These are phyloP conservation scores for Trametes cubensis DNA, from an alignment of 768 basidiomycete species.

Conservation along the genomic window DNA sequence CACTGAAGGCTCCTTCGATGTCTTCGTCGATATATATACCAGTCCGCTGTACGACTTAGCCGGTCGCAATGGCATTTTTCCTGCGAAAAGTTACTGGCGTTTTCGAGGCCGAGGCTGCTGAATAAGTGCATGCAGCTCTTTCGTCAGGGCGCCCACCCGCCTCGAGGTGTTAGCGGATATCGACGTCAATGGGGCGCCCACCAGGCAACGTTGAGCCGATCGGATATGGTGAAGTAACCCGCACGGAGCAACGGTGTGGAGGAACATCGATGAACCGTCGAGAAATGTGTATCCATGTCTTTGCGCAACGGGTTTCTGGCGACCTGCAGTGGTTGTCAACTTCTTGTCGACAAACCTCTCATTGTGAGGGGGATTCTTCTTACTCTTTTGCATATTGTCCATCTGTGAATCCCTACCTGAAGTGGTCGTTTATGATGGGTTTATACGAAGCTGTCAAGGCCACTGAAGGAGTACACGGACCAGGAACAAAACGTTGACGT, in stretches of 20 bases:
- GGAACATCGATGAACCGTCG: conserved; percentile 9
- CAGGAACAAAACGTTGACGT: too few species aligned
- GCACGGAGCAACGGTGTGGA: background rate
- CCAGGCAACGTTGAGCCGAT: background rate
- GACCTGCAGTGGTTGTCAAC: background rate
- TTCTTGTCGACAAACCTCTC: too few species aligned
- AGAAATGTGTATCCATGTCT: background rate
- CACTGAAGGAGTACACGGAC: too few species aligned
- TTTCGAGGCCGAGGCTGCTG: conserved; percentile 5
- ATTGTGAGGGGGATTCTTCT: too few species aligned
- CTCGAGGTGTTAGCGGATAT: background rate
- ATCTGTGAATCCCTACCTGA: too few species aligned
- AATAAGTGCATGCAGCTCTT: conserved; percentile 2
- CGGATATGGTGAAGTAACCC: background rate
- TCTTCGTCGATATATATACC: background rate
- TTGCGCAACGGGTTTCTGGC: background rate
- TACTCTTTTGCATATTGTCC: too few species aligned
- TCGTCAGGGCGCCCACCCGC: background rate
- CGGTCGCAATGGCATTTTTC: background rate
- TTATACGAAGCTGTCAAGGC: too few species aligned
- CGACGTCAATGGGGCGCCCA: conserved; percentile 7
- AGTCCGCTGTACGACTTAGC: background rate
- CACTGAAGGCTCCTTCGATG: background rate
- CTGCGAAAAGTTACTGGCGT: background rate
- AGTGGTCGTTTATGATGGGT: too few species aligned